These are phyloP conservation scores for Sinapis alba DNA, from an alignment of 441 rosid species.

Conservation along the genomic window DNA sequence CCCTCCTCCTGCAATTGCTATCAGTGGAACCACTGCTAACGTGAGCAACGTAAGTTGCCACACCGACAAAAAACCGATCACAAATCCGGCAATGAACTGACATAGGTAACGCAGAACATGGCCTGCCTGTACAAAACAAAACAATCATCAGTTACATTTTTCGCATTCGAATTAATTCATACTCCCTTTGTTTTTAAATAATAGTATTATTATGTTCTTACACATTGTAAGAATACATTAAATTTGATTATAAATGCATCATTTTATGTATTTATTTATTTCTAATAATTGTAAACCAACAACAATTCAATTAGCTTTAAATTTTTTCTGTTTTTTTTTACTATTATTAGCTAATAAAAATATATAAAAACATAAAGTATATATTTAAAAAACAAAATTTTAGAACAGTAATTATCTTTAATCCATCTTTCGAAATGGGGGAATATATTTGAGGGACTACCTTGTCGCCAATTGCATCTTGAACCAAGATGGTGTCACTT, in stretches of 20 bases:
- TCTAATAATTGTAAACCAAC: not conserved
- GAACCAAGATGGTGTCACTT: slow-evolving; percentile 81
- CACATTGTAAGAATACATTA: not conserved
- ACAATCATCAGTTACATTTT: not conserved
- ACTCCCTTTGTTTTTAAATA: not conserved
- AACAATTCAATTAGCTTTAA: too few relatives aligned
- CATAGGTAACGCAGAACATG: slow-evolving; percentile 75
- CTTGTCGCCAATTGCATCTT: slow-evolving; percentile 93
- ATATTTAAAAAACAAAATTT: too few relatives aligned
- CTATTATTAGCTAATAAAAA: too few relatives aligned
- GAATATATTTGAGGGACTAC: slow-evolving; percentile 34
- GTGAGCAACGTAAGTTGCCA: slow-evolving; percentile 89
- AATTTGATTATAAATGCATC: not conserved
- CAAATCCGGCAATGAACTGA: slow-evolving; percentile 73
- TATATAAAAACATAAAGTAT: too few relatives aligned
- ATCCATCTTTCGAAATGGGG: not conserved
- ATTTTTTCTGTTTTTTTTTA: too few relatives aligned
- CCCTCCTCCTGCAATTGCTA: slow-evolving; percentile 79
- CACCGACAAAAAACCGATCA: slow-evolving; percentile 63
- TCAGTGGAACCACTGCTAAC: slow-evolving; percentile 84
- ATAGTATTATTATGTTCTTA: too few relatives aligned
- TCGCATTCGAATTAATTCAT: not conserved
- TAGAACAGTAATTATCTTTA: too few relatives aligned
- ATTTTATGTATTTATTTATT: not conserved
- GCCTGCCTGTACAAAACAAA: slow-evolving; percentile 52